These are phyloP conservation scores for Ceratopteris richardii DNA, from an alignment of 75 land plant genomes.

Conservation along the genomic window DNA sequence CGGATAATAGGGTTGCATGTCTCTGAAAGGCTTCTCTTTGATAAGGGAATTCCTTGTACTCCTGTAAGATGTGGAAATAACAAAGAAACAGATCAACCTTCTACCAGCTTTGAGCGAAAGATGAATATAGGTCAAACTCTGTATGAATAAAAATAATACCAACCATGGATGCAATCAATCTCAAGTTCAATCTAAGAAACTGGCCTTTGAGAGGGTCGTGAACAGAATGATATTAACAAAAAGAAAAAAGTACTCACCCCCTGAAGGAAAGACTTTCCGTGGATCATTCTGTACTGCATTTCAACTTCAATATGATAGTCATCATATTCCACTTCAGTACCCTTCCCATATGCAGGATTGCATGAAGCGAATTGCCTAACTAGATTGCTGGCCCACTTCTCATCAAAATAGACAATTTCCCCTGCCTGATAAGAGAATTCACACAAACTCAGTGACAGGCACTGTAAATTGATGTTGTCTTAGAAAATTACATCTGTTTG, in stretches of 20 bases:
- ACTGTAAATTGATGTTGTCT: too few species aligned
- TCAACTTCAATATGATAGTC: slow-evolving; percentile 11
- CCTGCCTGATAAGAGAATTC: background rate
- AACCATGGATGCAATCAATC: too few species aligned
- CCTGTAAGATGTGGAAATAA: slow-evolving; percentile 13
- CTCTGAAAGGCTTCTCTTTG: slow-evolving; percentile 21
- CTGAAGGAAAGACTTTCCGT: slow-evolving; percentile 9
- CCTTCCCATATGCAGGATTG: slow-evolving; percentile 5
- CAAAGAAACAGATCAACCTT: too few species aligned
- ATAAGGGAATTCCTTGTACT: slow-evolving; percentile 15
- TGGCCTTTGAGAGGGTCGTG: too few species aligned
- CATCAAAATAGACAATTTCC: background rate
- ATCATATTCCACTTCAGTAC: slow-evolving; percentile 17
- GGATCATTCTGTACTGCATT: slow-evolving; percentile 1
- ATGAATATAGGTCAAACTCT: too few species aligned
- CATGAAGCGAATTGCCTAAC: background rate
- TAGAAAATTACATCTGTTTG: too few species aligned
- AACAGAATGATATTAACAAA: too few species aligned
- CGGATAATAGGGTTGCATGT: slow-evolving; percentile 22
- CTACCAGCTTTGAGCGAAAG: too few species aligned
- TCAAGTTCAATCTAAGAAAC: too few species aligned
- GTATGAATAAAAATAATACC: too few species aligned
- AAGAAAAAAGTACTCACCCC: too few species aligned
- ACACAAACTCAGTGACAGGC: background rate
- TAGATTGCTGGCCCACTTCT: background rate